phyloP scores from a whole-genome alignment of 371 early-diverging fungal genomes.

The Mucor lusitanicus region DNA sequence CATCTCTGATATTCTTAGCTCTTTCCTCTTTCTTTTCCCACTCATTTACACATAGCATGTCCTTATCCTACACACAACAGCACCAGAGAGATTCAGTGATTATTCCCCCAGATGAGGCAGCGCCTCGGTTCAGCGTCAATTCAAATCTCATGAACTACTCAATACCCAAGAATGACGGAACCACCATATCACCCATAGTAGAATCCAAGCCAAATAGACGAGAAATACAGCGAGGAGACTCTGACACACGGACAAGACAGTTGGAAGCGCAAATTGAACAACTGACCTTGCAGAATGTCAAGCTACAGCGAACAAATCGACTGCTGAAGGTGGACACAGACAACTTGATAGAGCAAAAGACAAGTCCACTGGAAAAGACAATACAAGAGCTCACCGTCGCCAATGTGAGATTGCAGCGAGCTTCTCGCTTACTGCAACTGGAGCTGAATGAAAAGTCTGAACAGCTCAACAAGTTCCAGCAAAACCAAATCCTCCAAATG shows the following conservation, averaged over 20 bases:
- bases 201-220: constrained; percentile 8
- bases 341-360: constrained; percentile 50
- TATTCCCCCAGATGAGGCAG: constrained; percentile 8
- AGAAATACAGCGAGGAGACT: constrained; percentile 46
- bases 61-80: constrained; percentile 1
- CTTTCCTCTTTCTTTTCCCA: constrained; percentile 3
- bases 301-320: constrained; percentile 51
- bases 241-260: constrained; percentile 43
- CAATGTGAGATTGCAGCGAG: constrained; percentile 50
- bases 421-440: constrained; percentile 39
- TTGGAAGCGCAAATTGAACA: constrained; percentile 49
- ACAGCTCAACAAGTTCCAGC: constrained; percentile 19
- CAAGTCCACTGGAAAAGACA: constrained; percentile 42
- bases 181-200: not conserved
- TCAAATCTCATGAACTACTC: constrained; percentile 58
- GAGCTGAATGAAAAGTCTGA: constrained; percentile 43
- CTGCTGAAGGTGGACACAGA: constrained; percentile 53
- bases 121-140: constrained; percentile 47
- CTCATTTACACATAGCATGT: not conserved
- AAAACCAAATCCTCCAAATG: constrained; percentile 47
- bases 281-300: constrained; percentile 50
- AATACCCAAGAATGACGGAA: constrained; percentile 37
- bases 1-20: constrained; percentile 5
- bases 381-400: constrained; percentile 42
- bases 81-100: constrained; percentile 6